Conservation (phyloP, 306 rosid genomes). For the Lupinus albus region DNA sequence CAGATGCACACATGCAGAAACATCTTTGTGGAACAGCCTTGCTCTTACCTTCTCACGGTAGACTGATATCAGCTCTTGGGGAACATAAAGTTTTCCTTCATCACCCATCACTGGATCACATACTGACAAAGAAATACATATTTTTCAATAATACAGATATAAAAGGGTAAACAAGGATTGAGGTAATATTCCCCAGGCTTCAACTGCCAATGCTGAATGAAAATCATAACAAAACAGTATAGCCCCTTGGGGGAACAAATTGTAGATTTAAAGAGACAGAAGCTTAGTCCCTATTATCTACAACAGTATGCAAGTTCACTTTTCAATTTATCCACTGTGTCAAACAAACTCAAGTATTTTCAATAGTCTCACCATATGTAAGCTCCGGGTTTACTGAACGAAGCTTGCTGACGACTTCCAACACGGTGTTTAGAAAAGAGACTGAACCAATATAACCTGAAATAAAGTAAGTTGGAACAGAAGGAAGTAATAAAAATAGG, state of each 20-base stretch:
- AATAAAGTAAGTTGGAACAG: constrained; percentile 7
- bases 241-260: constrained; percentile 13
- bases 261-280: background rate
- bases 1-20: constrained; percentile 16
- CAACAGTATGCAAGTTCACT: constrained; percentile 21
- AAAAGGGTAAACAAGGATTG: background rate
- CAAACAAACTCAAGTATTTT: constrained; percentile 8
- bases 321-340: background rate
- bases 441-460: constrained; percentile 92
- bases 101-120: constrained; percentile 99
- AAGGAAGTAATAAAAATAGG: constrained; percentile 5
- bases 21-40: constrained; percentile 37
- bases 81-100: constrained; percentile 93
- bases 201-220: constrained; percentile 3
- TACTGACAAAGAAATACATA: constrained; percentile 49
- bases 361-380: constrained; percentile 53
- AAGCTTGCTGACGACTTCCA: constrained; percentile 76
- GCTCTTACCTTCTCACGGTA: constrained; percentile 94
- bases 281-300: background rate
- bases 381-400: constrained; percentile 72
- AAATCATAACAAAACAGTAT: background rate
- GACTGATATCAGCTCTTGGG: constrained; percentile 76
- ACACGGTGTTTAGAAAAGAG: constrained; percentile 70
- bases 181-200: constrained; percentile 11
- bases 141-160: constrained; percentile 2